Conservation (phyloP, 2,329 filamentous ascomycete species). For the Fusarium avenaceum region DNA sequence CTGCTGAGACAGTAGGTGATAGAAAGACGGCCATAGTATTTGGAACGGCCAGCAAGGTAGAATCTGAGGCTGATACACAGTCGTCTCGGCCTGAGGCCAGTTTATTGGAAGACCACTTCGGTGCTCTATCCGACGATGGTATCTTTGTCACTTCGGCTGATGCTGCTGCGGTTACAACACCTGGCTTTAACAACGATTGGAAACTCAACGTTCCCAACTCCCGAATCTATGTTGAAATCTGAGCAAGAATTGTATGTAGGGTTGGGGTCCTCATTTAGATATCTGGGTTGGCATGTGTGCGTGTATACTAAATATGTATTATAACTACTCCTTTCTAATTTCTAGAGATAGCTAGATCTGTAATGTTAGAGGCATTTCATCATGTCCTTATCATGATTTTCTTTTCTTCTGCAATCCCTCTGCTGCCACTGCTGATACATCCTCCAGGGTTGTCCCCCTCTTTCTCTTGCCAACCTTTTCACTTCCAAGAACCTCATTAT, state of each 20-base stretch:
- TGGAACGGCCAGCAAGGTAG: slow-evolving; percentile 50
- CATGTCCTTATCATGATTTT: slow-evolving; percentile 41
- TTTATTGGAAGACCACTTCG: slow-evolving; percentile 66
- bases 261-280: not conserved
- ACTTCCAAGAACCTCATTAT: slow-evolving; percentile 70
- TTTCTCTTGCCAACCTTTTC: slow-evolving; percentile 70
- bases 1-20: slow-evolving; percentile 42
- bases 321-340: slow-evolving; percentile 18
- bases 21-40: slow-evolving; percentile 49
- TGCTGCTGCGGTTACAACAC: slow-evolving; percentile 42
- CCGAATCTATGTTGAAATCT: slow-evolving; percentile 46
- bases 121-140: slow-evolving; percentile 72
- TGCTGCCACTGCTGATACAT: slow-evolving; percentile 65
- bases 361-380: not conserved
- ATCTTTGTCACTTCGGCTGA: slow-evolving; percentile 62
- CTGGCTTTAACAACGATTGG: slow-evolving; percentile 50
- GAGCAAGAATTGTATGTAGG: slow-evolving; percentile 4
- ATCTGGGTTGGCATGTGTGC: not conserved
- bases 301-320: slow-evolving; percentile 31
- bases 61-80: slow-evolving; percentile 20
- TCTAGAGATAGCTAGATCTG: not conserved
- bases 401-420: slow-evolving; percentile 64
- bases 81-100: not conserved
- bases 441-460: slow-evolving; percentile 68
- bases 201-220: slow-evolving; percentile 56